Evolutionary conservation across 352 stramenopile genomes (phyloP).

Genomic region (Pythium angustatum): DNA sequence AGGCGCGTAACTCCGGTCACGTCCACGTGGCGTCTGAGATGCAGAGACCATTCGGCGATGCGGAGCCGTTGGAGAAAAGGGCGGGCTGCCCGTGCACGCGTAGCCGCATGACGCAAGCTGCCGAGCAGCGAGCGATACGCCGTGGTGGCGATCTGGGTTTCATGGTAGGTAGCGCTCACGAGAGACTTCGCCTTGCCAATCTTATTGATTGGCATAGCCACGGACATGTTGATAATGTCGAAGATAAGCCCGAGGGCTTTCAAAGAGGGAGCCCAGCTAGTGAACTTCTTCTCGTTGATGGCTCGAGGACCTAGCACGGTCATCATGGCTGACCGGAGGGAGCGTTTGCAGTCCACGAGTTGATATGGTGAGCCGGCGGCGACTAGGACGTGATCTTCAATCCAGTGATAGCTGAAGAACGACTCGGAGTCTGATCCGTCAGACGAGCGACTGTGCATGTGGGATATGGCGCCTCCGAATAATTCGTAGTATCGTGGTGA

Average conservation of each 20-base stretch:
- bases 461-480: slow-evolving; percentile 9
- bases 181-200: background rate
- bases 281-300: slow-evolving; percentile 12
- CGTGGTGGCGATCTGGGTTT: background rate
- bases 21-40: background rate
- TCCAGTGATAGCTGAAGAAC: slow-evolving; percentile 26
- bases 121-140: background rate
- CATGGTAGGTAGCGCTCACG: background rate
- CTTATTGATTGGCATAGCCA: background rate
- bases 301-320: background rate
- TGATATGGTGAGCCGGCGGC: background rate
- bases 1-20: too few relatives aligned
- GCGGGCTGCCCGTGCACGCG: too few relatives aligned
- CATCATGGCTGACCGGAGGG: background rate
- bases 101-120: background rate
- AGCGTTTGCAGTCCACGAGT: background rate
- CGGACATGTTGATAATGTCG: background rate
- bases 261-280: background rate
- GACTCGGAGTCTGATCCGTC: background rate
- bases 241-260: slow-evolving; percentile 1
- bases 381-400: slow-evolving; percentile 33
- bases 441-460: slow-evolving; percentile 1
- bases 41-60: background rate
- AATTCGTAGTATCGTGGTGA: slow-evolving; percentile 13
- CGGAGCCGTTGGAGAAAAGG: background rate